Evolutionary conservation across 1,139 yeast species (phyloP).

Genomic region (Yamadazyma triangularis): DNA sequence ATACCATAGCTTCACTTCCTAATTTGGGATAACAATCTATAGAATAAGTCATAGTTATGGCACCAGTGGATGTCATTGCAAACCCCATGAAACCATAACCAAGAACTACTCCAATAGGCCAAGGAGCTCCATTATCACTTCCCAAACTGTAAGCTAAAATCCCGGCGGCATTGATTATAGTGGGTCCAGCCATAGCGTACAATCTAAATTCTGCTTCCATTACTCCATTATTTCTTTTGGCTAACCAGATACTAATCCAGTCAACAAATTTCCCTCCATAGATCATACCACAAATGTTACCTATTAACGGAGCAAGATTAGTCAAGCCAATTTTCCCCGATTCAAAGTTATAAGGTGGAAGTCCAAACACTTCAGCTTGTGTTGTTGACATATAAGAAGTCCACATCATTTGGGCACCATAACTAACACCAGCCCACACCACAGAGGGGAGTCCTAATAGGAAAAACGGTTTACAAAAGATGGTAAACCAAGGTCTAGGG

Average conservation of each 20-base stretch:
- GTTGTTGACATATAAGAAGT: constrained; percentile 40
- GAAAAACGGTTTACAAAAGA: constrained; percentile 38
- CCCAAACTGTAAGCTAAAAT: constrained; percentile 34
- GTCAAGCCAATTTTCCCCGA: constrained; percentile 37
- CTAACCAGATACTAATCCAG: constrained; percentile 30
- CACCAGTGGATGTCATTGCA: constrained; percentile 55
- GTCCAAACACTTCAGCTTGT: constrained; percentile 36
- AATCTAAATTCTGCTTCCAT: constrained; percentile 41
- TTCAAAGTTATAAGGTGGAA: constrained; percentile 32
- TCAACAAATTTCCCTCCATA: constrained; percentile 45
- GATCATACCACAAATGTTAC: constrained; percentile 29
- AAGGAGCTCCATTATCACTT: constrained; percentile 26
- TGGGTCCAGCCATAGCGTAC: constrained; percentile 35
- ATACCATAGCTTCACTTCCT: constrained; percentile 52
- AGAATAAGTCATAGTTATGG: constrained; percentile 51
- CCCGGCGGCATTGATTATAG: constrained; percentile 38
- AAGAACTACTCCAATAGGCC: constrained; percentile 51
- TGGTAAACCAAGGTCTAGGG: constrained; percentile 33
- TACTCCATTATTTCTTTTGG: constrained; percentile 33
- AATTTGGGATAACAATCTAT: constrained; percentile 56
- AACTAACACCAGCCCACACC: constrained; percentile 57
- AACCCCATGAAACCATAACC: constrained; percentile 55
- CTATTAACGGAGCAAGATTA: constrained; percentile 38
- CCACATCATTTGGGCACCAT: constrained; percentile 64
- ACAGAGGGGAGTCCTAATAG: constrained; percentile 53